Evolutionary conservation across 2,329 filamentous ascomycete species (phyloP).

Genomic region (Zasmidium citrigriseum): DNA sequence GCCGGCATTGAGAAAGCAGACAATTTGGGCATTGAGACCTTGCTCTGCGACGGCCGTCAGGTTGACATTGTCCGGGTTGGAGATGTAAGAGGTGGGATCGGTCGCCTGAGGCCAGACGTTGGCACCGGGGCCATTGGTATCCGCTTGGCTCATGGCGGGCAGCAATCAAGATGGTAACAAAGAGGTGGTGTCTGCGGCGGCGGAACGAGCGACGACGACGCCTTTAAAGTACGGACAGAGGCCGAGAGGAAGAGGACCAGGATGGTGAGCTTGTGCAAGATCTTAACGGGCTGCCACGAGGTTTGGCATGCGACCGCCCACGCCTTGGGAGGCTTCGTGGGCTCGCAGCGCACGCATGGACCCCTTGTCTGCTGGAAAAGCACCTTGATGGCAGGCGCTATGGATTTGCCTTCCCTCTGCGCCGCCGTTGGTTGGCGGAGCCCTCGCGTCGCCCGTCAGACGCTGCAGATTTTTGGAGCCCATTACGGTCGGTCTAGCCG

Average conservation of each 20-base stretch:
- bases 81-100: constrained; percentile 1
- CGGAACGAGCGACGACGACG: not conserved
- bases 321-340: constrained; percentile 12
- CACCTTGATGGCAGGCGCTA: constrained; percentile 23
- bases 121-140: constrained; percentile 6
- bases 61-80: constrained; percentile 19
- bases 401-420: not conserved
- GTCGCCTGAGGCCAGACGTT: constrained; percentile 4
- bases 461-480: no score
- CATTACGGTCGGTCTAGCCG: no score
- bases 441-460: no score
- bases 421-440: no score
- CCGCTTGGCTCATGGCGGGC: not conserved
- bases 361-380: constrained; percentile 7
- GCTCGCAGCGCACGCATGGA: constrained; percentile 1
- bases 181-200: no score
- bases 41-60: constrained; percentile 15
- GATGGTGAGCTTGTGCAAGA: constrained; percentile 1
- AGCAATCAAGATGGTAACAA: not conserved
- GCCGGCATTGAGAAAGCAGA: constrained; percentile 22
- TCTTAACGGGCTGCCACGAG: constrained; percentile 15
- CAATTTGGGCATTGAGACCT: constrained; percentile 12
- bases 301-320: constrained; percentile 14
- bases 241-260: not conserved
- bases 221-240: not conserved